These are phyloP conservation scores for Dictyostelium citrinum DNA, from an alignment of 78 protist species.

Conservation along the genomic window DNA sequence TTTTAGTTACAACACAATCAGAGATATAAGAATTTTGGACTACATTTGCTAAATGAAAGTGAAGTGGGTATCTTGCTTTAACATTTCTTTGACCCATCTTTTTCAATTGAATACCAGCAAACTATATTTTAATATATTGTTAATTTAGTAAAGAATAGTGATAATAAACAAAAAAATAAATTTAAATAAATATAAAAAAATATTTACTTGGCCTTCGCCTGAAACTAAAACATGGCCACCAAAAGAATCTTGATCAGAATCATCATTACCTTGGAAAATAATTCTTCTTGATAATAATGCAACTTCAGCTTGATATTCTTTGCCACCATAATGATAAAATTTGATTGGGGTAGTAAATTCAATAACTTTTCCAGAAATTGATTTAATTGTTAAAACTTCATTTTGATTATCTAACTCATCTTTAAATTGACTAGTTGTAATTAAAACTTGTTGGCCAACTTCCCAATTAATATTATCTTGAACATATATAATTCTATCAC, in stretches of 20 bases:
- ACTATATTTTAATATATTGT: too few species aligned
- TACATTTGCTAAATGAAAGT: conserved; percentile 60
- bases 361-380: conserved; percentile 14
- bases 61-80: conserved; percentile 83
- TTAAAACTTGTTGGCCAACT: conserved; percentile 71
- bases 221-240: conserved; percentile 59
- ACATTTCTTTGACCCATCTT: conserved; percentile 85
- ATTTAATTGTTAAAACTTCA: conserved; percentile 62
- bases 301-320: conserved; percentile 86
- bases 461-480: conserved; percentile 83
- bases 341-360: conserved; percentile 34
- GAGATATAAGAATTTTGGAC: conserved; percentile 6
- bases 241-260: not conserved
- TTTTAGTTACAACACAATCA: conserved; percentile 37
- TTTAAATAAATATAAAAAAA: too few species aligned
- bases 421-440: conserved; percentile 55
- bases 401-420: conserved; percentile 64
- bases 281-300: conserved; percentile 70
- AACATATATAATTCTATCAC: conserved; percentile 44
- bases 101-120: conserved; percentile 52
- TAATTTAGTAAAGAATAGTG: too few species aligned
- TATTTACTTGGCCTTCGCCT: conserved; percentile 35
- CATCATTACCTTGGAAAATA: conserved; percentile 44
- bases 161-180: too few species aligned
- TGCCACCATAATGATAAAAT: conserved; percentile 68